Percentiles rank a stretch among this genome's conserved stretches.
Evolutionary conservation across 164 flowering plant genomes (phyloP).

Genomic region (Magnolia kwangsiensis): DNA sequence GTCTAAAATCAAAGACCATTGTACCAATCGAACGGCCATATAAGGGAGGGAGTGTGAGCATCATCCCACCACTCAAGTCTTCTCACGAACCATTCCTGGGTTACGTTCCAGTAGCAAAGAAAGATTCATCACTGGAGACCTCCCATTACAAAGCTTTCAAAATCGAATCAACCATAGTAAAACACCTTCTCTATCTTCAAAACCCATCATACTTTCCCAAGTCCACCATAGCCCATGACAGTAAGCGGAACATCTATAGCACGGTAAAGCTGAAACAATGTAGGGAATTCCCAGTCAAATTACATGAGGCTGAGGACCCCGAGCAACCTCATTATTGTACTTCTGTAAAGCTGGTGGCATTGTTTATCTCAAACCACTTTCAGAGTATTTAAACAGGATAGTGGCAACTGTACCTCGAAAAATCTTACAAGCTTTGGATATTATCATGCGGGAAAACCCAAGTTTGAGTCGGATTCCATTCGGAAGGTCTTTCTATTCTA

Average conservation of each 20-base stretch:
- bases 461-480: slow-evolving; percentile 28
- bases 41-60: slow-evolving; percentile 29
- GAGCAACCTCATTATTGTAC: slow-evolving; percentile 19
- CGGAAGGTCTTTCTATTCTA: slow-evolving; percentile 45
- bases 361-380: slow-evolving; percentile 37
- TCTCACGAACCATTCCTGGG: slow-evolving; percentile 49
- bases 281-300: slow-evolving; percentile 38
- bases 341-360: slow-evolving; percentile 43
- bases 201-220: slow-evolving; percentile 22
- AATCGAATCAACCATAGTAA: slow-evolving; percentile 26
- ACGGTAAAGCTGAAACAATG: slow-evolving; percentile 34
- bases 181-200: slow-evolving; percentile 30
- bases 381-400: slow-evolving; percentile 35
- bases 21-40: slow-evolving; percentile 46
- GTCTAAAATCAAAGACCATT: background rate
- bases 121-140: slow-evolving; percentile 39
- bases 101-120: slow-evolving; percentile 26
- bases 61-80: slow-evolving; percentile 10
- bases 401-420: slow-evolving; percentile 38
- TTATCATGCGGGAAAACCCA: slow-evolving; percentile 70
- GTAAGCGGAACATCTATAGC: slow-evolving; percentile 63
- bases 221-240: slow-evolving; percentile 50
- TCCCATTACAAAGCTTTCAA: slow-evolving; percentile 29
- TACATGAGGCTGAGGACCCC: slow-evolving; percentile 37
- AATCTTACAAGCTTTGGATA: slow-evolving; percentile 65